Percentiles rank a stretch among this genome's conserved stretches.
phyloP scores from a whole-genome alignment of 2,329 filamentous ascomycete genomes.

The Hypomyces perniciosus region DNA sequence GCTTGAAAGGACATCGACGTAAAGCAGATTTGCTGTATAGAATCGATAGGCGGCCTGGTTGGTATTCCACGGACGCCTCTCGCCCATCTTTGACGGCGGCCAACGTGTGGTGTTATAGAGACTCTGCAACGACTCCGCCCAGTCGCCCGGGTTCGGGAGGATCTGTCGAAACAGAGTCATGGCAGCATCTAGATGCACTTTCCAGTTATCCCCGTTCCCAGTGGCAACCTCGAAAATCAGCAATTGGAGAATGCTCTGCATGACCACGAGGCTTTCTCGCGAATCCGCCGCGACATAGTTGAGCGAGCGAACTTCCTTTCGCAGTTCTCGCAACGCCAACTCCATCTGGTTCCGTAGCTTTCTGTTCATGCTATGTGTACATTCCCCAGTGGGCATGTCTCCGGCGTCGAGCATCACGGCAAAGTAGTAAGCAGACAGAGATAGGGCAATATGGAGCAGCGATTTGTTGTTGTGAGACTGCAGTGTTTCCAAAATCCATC shows the following conservation, averaged over 20 bases:
- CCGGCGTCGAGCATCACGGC: slow-evolving; percentile 36
- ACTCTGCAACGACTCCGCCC: slow-evolving; percentile 30
- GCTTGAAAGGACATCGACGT: slow-evolving; percentile 45
- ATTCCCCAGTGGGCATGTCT: slow-evolving; percentile 28
- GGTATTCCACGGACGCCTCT: slow-evolving; percentile 35
- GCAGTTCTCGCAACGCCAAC: slow-evolving; percentile 38
- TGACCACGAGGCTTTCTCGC: slow-evolving; percentile 31
- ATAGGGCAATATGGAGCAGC: slow-evolving; percentile 51
- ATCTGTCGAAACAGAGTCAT: slow-evolving; percentile 44
- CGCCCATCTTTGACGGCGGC: slow-evolving; percentile 28
- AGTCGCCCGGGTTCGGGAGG: slow-evolving; percentile 30
- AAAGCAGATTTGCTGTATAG: slow-evolving; percentile 41
- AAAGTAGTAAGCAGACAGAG: slow-evolving; percentile 53
- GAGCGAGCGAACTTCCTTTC: slow-evolving; percentile 34
- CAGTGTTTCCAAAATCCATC: slow-evolving; percentile 54
- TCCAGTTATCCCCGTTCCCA: slow-evolving; percentile 42
- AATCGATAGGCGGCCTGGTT: slow-evolving; percentile 43
- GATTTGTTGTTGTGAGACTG: slow-evolving; percentile 49
- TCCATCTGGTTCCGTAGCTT: slow-evolving; percentile 40
- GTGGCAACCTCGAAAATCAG: slow-evolving; percentile 46
- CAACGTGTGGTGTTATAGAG: slow-evolving; percentile 26
- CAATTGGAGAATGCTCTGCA: slow-evolving; percentile 48
- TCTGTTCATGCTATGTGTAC: slow-evolving; percentile 29
- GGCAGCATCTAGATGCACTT: slow-evolving; percentile 45
- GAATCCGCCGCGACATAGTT: slow-evolving; percentile 23